Evolutionary conservation across 1,284 basidiomycete genomes (phyloP).

Genomic region (Vanrija sp.): DNA sequence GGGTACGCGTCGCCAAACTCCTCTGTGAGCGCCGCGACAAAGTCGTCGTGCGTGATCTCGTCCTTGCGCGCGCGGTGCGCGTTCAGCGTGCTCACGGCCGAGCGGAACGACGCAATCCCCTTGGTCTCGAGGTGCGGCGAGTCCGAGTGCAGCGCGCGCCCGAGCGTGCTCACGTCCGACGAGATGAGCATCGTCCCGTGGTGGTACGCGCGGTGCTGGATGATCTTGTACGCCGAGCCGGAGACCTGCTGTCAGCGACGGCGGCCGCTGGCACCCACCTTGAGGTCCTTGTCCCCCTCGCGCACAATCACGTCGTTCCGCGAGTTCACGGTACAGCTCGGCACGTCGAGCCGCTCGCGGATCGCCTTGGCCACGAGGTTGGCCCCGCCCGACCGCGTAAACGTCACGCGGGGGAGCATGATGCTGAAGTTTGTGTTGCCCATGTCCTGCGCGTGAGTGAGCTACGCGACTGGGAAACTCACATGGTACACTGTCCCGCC

Average conservation of each 20-base stretch:
- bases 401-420: slow-evolving; percentile 73
- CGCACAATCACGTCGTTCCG: slow-evolving; percentile 83
- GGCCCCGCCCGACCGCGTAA: slow-evolving; percentile 76
- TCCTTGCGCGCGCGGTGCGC: slow-evolving; percentile 48
- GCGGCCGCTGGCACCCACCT: slow-evolving; percentile 83
- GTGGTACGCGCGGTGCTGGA: slow-evolving; percentile 86
- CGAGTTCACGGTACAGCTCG: slow-evolving; percentile 72
- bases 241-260: slow-evolving; percentile 63
- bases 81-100: slow-evolving; percentile 83
- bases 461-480: slow-evolving; percentile 36
- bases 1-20: slow-evolving; percentile 68
- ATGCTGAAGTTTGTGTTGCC: slow-evolving; percentile 98
- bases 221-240: slow-evolving; percentile 96
- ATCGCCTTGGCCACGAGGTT: slow-evolving; percentile 75
- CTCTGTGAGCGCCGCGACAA: slow-evolving; percentile 65
- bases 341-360: slow-evolving; percentile 60
- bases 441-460: slow-evolving; percentile 62
- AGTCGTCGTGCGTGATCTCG: slow-evolving; percentile 60
- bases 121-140: slow-evolving; percentile 75
- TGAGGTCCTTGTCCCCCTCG: slow-evolving; percentile 55
- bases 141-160: slow-evolving; percentile 62
- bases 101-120: slow-evolving; percentile 81
- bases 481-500: slow-evolving; percentile 99
- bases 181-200: slow-evolving; percentile 99
- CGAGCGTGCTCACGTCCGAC: slow-evolving; percentile 66